Conservation (phyloP, 1,284 basidiomycete genomes). For the Fomes fomentarius region DNA sequence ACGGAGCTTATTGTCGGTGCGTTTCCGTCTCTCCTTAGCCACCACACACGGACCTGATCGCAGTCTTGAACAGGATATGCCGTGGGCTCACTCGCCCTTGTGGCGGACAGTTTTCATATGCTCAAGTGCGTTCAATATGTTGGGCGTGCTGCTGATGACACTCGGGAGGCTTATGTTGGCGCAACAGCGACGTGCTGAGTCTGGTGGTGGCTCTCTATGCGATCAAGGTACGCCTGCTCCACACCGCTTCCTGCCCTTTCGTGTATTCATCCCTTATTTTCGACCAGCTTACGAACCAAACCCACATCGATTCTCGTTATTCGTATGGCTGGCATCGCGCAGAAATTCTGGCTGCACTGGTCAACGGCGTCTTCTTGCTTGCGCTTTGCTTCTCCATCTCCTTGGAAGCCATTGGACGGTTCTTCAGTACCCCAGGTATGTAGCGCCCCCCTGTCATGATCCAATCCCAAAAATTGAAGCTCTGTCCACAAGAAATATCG, state of each 20-base stretch:
- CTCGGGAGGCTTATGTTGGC: constrained; percentile 8
- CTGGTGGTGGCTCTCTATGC: constrained; percentile 95
- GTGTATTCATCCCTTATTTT: constrained; percentile 13
- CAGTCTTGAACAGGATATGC: constrained; percentile 71
- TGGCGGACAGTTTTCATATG: constrained; percentile 99
- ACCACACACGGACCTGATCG: not conserved
- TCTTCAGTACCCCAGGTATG: constrained; percentile 83
- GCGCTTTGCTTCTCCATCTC: constrained; percentile 97
- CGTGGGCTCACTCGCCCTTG: constrained; percentile 91
- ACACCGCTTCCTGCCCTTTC: constrained; percentile 5
- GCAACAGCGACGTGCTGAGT: constrained; percentile 88
- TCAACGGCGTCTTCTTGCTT: constrained; percentile 96
- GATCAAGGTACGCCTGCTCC: constrained; percentile 69
- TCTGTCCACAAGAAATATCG: constrained; percentile 69
- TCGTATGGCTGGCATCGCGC: constrained; percentile 98
- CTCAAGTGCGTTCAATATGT: constrained; percentile 67
- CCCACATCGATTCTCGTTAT: constrained; percentile 65
- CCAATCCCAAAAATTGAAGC: not conserved
- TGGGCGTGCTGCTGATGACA: not conserved
- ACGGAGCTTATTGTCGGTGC: constrained; percentile 85
- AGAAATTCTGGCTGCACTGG: constrained; percentile 94
- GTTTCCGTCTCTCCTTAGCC: constrained; percentile 27
- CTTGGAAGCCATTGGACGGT: constrained; percentile 90
- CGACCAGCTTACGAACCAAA: constrained; percentile 57
- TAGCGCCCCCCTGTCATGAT: constrained; percentile 5